A percentile compares a stretch with the other conserved stretches of the same genome.
Evolutionary conservation across 164 flowering plant genomes (phyloP).

Genomic region (Taxillus chinensis): DNA sequence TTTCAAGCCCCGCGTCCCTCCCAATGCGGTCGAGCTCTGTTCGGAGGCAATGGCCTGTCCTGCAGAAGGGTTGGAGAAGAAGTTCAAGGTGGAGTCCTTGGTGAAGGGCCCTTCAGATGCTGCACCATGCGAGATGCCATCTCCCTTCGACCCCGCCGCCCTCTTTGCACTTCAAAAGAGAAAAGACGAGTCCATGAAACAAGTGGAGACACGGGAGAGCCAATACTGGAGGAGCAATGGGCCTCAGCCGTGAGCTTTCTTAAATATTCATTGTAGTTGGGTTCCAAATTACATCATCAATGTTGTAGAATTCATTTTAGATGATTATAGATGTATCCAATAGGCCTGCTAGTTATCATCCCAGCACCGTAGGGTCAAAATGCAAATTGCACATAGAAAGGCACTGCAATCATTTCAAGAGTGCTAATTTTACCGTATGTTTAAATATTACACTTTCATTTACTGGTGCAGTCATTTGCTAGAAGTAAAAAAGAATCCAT

Average conservation of each 20-base stretch:
- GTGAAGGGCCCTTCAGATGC: slow-evolving; percentile 29
- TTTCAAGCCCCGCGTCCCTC: slow-evolving; percentile 39
- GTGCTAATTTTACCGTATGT: too few species aligned
- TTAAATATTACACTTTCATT: too few species aligned
- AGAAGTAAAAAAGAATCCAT: not conserved
- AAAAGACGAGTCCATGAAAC: slow-evolving; percentile 20
- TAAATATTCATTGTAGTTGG: too few species aligned
- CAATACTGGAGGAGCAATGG: slow-evolving; percentile 16
- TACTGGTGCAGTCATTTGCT: too few species aligned
- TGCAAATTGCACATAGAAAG: too few species aligned
- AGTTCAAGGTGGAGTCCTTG: slow-evolving; percentile 45
- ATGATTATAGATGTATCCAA: too few species aligned
- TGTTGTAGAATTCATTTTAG: too few species aligned
- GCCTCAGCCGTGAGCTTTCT: not conserved
- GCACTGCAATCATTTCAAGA: too few species aligned
- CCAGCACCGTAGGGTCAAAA: too few species aligned
- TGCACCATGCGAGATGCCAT: slow-evolving; percentile 42
- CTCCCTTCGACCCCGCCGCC: slow-evolving; percentile 30
- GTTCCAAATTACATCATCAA: too few species aligned
- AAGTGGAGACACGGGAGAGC: slow-evolving; percentile 43
- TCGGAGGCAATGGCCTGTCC: slow-evolving; percentile 48
- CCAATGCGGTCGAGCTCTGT: slow-evolving; percentile 35
- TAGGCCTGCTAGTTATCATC: too few species aligned
- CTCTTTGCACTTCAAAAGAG: slow-evolving; percentile 16
- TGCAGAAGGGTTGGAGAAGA: slow-evolving; percentile 24